Conservation (phyloP, 306 rosid genomes). For the Vigna unguiculata region DNA sequence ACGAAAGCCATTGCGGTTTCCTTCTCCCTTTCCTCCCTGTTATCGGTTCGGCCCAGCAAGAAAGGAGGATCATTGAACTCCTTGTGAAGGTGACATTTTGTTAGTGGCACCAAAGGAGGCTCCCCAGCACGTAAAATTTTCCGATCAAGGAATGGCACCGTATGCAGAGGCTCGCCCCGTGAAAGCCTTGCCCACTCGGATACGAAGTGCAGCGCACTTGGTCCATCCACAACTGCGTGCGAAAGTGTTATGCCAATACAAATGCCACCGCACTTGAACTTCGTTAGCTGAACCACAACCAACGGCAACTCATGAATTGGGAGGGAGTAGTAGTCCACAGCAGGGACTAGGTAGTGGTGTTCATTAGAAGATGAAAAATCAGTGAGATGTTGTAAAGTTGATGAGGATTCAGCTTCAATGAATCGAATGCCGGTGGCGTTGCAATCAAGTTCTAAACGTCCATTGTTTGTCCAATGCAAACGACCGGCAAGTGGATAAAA, state of each 20-base stretch:
- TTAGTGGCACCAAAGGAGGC: constrained; percentile 5
- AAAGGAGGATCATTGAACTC: constrained; percentile 45
- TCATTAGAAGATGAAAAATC: constrained; percentile 48
- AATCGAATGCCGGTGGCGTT: constrained; percentile 56
- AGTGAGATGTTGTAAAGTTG: constrained; percentile 43
- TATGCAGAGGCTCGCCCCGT: constrained; percentile 51
- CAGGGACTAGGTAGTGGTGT: constrained; percentile 42
- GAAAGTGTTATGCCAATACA: constrained; percentile 47
- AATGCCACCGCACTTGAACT: constrained; percentile 64
- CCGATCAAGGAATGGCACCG: constrained; percentile 53
- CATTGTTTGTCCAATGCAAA: constrained; percentile 48
- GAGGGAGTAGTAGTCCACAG: constrained; percentile 53
- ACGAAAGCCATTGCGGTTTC: constrained; percentile 45
- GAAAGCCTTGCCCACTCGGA: constrained; percentile 63
- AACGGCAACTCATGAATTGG: constrained; percentile 61
- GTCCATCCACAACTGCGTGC: constrained; percentile 65
- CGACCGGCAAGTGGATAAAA: constrained; percentile 77
- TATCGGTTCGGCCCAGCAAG: constrained; percentile 15
- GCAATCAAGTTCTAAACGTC: constrained; percentile 67
- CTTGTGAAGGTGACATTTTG: neutral
- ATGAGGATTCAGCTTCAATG: constrained; percentile 57
- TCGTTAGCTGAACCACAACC: constrained; percentile 56
- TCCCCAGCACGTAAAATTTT: constrained; percentile 40
- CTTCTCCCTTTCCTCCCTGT: constrained; percentile 53
- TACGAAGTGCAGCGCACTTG: constrained; percentile 52